Percentiles rank a stretch among this genome's conserved stretches.
Evolutionary conservation across 129 eudicot species (phyloP).

Genomic region (Centrapalus pauciflorus): DNA sequence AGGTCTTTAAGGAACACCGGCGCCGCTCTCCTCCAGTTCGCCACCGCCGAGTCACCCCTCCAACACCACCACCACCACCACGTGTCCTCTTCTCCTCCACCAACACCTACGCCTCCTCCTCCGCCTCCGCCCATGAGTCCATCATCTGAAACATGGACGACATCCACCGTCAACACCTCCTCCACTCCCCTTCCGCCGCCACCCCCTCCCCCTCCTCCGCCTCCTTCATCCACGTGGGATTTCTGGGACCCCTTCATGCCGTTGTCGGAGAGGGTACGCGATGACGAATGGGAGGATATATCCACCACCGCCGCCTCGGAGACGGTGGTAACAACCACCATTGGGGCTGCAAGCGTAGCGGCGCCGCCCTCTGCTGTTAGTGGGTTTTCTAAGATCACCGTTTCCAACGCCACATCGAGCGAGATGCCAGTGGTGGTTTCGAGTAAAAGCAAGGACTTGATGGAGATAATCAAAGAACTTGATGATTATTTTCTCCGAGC

Average conservation of each 20-base stretch:
- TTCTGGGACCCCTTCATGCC: conserved; percentile 97
- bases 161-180: conserved; percentile 55
- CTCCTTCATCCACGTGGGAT: conserved; percentile 74
- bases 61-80: conserved; percentile 29
- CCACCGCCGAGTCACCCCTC: conserved; percentile 65
- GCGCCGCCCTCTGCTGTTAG: conserved; percentile 58
- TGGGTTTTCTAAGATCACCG: conserved; percentile 38
- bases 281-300: conserved; percentile 71
- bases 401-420: conserved; percentile 25
- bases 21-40: conserved; percentile 81
- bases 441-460: conserved; percentile 59
- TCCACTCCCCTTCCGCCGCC: conserved; percentile 49
- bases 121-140: conserved; percentile 78
- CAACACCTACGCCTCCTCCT: conserved; percentile 28
- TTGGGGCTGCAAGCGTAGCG: conserved; percentile 48
- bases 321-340: conserved; percentile 38
- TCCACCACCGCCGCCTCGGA: conserved; percentile 40
- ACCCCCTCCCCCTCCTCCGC: conserved; percentile 70
- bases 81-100: conserved; percentile 13
- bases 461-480: conserved; percentile 74
- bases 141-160: conserved; percentile 51
- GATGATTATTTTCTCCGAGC: conserved; percentile 83
- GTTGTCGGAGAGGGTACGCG: conserved; percentile 40
- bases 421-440: conserved; percentile 72
- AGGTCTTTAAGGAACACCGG: conserved; percentile 66